phyloP scores from a whole-genome alignment of 2,329 filamentous ascomycete species.

The Trichoderma sp. region DNA sequence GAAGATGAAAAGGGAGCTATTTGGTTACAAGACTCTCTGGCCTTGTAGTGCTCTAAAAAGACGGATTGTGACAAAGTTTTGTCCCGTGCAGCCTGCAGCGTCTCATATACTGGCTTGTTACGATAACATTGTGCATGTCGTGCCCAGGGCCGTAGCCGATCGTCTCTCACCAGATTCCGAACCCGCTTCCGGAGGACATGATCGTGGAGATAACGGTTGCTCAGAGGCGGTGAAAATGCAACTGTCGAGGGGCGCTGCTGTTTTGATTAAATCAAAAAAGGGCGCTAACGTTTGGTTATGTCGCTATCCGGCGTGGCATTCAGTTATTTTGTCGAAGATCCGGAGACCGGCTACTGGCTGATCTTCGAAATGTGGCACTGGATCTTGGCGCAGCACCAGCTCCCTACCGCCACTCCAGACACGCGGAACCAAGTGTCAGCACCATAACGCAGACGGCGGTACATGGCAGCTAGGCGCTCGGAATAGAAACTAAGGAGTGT shows the following conservation, averaged over 20 bases:
- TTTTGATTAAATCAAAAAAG: constrained; percentile 5
- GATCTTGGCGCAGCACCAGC: constrained; percentile 4
- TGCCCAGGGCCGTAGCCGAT: constrained; percentile 20
- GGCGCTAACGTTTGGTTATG: constrained; percentile 8
- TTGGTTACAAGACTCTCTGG: constrained; percentile 4
- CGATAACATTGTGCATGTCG: constrained; percentile 20
- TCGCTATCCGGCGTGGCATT: constrained; percentile 18
- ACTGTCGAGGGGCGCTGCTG: not conserved
- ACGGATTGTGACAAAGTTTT: not conserved
- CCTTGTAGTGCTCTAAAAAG: not conserved
- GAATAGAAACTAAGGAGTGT: not conserved
- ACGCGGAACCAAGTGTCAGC: constrained; percentile 4
- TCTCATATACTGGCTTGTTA: not conserved
- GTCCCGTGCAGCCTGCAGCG: not conserved
- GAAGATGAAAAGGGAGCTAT: not conserved
- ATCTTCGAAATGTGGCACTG: constrained; percentile 8
- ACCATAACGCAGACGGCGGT: constrained; percentile 4
- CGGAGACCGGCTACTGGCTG: constrained; percentile 22
- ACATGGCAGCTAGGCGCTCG: constrained; percentile 1
- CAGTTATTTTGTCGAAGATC: constrained; percentile 9
- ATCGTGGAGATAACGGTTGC: not conserved
- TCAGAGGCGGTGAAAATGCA: constrained; percentile 15
- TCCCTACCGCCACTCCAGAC: not conserved
- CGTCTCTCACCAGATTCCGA: constrained; percentile 19
- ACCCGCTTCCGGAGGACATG: constrained; percentile 11